Conservation (phyloP, 257 asterid genomes). For the Solanum paucissectum region DNA sequence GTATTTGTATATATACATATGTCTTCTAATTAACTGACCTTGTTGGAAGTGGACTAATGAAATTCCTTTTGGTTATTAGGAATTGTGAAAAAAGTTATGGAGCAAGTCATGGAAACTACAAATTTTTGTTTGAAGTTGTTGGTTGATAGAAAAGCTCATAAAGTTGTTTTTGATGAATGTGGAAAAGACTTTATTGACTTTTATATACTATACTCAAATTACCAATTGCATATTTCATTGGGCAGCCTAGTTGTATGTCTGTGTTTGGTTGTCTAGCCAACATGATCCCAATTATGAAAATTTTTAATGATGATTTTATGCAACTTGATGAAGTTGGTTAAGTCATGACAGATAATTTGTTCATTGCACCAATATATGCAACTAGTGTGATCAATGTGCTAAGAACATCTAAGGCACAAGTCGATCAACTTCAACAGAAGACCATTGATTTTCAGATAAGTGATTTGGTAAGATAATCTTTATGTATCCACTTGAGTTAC, state of each 20-base stretch:
- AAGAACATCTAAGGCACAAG: background rate
- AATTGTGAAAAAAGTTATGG: background rate
- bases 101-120: background rate
- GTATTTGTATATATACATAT: no score
- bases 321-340: background rate
- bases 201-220: background rate
- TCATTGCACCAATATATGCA: background rate
- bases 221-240: no score
- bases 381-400: background rate
- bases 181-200: background rate
- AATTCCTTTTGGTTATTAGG: background rate
- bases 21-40: background rate
- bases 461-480: background rate
- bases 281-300: background rate
- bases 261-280: background rate
- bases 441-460: background rate
- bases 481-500: no score
- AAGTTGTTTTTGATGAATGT: background rate
- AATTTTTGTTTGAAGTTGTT: background rate
- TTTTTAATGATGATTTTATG: background rate
- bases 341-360: background rate
- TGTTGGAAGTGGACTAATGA: background rate
- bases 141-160: background rate
- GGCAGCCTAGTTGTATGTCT: no score
- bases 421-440: background rate